phyloP scores from a whole-genome alignment of 2,329 filamentous ascomycete genomes.

The Pestalotiopsis sp. region DNA sequence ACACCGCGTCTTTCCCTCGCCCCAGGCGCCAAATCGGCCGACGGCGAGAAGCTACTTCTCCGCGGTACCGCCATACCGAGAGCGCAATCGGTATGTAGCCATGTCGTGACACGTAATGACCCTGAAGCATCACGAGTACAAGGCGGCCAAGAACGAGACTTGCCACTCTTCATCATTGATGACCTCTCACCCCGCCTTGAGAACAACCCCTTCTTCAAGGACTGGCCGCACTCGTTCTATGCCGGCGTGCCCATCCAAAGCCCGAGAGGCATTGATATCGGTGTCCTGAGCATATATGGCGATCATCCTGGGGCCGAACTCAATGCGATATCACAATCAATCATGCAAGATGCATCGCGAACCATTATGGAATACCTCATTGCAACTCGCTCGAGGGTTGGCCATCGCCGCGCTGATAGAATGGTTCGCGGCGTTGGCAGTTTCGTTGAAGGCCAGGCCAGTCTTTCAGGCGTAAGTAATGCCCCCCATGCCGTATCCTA shows the following conservation, averaged over 20 bases:
- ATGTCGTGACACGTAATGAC: constrained; percentile 19
- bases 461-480: constrained; percentile 14
- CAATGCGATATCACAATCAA: neutral
- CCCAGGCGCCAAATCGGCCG: neutral
- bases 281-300: constrained; percentile 16
- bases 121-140: constrained; percentile 3
- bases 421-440: constrained; percentile 23
- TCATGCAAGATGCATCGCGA: constrained; percentile 17
- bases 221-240: constrained; percentile 15
- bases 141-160: neutral
- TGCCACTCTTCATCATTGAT: constrained; percentile 34
- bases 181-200: constrained; percentile 32
- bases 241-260: constrained; percentile 18
- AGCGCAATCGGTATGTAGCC: constrained; percentile 28
- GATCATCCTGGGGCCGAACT: constrained; percentile 9
- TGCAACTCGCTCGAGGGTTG: constrained; percentile 9
- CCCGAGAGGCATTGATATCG: constrained; percentile 17
- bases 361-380: constrained; percentile 18
- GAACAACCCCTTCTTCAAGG: constrained; percentile 17
- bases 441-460: constrained; percentile 22
- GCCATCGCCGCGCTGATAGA: constrained; percentile 17
- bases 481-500: no score
- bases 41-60: constrained; percentile 20
- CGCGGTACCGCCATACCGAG: constrained; percentile 32
- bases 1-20: constrained; percentile 39